A percentile compares a stretch with the other conserved stretches of the same genome.
Conservation (phyloP, 1,284 basidiomycete genomes). For the Fistulinella cinereoalba region DNA sequence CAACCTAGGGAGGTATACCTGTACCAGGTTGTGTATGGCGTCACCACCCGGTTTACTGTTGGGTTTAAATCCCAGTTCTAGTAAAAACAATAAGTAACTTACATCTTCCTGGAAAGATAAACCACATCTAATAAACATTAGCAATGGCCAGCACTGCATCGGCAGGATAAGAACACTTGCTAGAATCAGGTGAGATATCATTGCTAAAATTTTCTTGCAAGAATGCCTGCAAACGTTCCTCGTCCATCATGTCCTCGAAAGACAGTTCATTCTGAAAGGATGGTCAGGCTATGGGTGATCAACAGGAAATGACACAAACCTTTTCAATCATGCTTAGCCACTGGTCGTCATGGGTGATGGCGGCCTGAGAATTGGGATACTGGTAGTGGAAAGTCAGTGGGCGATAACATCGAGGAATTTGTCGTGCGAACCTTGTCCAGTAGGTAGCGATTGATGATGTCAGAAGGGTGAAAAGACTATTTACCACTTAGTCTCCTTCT, state of each 20-base stretch:
- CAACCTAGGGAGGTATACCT: background rate
- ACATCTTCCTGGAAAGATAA: background rate
- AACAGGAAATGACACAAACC: background rate
- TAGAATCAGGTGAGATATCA: background rate
- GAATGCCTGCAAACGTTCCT: background rate
- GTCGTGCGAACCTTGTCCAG: background rate
- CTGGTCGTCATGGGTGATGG: background rate
- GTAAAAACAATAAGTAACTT: too few species aligned
- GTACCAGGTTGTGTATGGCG: background rate
- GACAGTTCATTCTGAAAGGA: background rate
- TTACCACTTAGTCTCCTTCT: background rate
- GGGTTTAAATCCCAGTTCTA: too few species aligned
- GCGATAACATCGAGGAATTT: too few species aligned
- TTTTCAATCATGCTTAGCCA: background rate
- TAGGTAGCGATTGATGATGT: slow-evolving; percentile 4
- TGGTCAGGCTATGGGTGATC: background rate
- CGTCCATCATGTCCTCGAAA: background rate
- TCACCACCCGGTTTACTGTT: too few species aligned
- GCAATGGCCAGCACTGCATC: background rate
- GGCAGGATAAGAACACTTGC: background rate
- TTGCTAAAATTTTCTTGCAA: background rate
- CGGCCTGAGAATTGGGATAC: background rate
- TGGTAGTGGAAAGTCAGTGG: background rate
- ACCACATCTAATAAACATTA: background rate
- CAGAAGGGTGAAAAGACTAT: background rate